phyloP scores from a whole-genome alignment of 441 rosid genomes.

The Macaranga tanarius region DNA sequence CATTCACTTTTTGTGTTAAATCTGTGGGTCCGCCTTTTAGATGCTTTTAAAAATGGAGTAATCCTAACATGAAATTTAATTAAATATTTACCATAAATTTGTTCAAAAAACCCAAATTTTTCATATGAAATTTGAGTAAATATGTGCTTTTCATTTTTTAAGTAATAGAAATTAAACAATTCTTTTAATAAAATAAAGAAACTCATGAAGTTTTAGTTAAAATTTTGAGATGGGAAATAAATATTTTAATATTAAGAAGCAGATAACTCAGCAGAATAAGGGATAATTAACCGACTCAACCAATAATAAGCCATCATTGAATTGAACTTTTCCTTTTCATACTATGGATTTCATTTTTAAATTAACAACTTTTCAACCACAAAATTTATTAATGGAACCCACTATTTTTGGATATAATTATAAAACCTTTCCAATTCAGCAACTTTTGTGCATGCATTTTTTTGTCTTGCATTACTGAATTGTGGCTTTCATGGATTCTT shows the following conservation, averaged over 20 bases:
- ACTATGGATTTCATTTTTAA: neutral
- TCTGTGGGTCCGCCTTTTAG: constrained; percentile 2
- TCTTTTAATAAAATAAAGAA: no score
- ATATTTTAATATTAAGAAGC: neutral
- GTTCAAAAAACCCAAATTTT: no score
- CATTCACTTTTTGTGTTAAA: neutral
- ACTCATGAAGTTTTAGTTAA: no score
- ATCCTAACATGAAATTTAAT: no score
- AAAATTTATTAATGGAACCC: neutral
- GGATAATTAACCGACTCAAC: neutral
- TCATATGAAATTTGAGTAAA: neutral
- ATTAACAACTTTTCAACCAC: neutral
- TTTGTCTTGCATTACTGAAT: neutral
- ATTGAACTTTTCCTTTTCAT: neutral
- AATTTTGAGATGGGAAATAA: neutral
- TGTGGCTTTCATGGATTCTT: neutral
- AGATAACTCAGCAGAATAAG: neutral
- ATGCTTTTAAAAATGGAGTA: neutral
- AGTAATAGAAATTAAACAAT: no score
- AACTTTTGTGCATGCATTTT: neutral
- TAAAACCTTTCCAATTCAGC: neutral
- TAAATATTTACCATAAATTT: no score
- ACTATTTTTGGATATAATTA: neutral
- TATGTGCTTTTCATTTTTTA: neutral
- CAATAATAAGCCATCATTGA: neutral